Base-by-base conservation (phyloP, 805 yeast species). In the Tetrapisispora phaffii region DNA sequence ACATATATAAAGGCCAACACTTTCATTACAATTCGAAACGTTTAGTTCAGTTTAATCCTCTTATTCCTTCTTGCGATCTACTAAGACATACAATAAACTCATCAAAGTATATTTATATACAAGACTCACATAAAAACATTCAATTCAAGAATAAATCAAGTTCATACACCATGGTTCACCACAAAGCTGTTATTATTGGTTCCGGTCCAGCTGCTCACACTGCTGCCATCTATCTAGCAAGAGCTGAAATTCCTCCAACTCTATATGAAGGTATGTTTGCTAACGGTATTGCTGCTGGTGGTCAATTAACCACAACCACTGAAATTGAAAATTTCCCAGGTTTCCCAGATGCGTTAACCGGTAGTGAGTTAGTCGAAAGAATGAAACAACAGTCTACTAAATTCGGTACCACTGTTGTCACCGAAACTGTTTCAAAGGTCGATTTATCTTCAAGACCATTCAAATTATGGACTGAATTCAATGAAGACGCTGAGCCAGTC, bases 161-260 rank as follows among this genome's bases (percentile, higher is more conserved):
- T 32, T 6, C 7, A 34, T 12, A 39, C 15, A 39, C 35, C n/a
- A 41, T 41, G 44, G 39, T n/a, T 59, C 94, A 85, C 66, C 79
- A 85, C 70, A 78, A 74, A 72, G 94, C 85, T 50, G 85, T 93
- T 28, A 83, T 86, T 59, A 80, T 86, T 50, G 97, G 98, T 38
- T 89, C 97, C 45, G 98, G 98, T 57, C 98, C 98, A 46, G 98
- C 98, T 47, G 98, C 97, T 45, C 96, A 93, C 75, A 93, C 98
- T 37, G 98, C 98, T 42, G 98, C 98, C 53, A 86, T 93, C 66
- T 93, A 93, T 68, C 74, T 93, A 45, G 82, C 97, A 26, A 82
- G 98, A 69, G 98, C 98, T 36, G 98, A 93, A 74, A 79, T 88
- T 62, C 81, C 84, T 68, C 97, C 98, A 21, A 80, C 85, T 26